A percentile compares a stretch with the other conserved stretches of the same genome.
These are phyloP conservation scores for Colletotrichum lindemuthianum DNA, from an alignment of 2,329 filamentous ascomycete genomes.

Conservation along the genomic window DNA sequence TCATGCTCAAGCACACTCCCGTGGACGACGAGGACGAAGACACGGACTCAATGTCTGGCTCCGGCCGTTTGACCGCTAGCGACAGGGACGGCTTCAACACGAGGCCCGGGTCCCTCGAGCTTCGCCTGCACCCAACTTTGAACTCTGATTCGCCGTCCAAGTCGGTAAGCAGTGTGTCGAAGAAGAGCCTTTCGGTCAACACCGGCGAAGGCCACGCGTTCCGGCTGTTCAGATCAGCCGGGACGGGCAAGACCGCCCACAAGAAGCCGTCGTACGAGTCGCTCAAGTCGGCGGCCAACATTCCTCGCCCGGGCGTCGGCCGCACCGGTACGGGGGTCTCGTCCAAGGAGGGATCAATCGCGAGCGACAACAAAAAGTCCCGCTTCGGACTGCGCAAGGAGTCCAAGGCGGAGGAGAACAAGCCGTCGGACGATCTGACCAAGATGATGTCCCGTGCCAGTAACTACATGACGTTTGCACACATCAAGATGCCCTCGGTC, in stretches of 20 bases:
- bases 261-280: constrained; percentile 69
- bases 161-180: constrained; percentile 46
- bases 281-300: constrained; percentile 51
- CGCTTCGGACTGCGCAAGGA: constrained; percentile 67
- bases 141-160: constrained; percentile 60
- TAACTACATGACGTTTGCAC: constrained; percentile 96
- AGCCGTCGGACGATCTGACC: constrained; percentile 86
- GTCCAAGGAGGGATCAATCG: constrained; percentile 51
- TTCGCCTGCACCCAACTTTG: constrained; percentile 85
- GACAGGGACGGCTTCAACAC: constrained; percentile 65
- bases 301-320: constrained; percentile 55
- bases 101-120: constrained; percentile 79
- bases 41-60: constrained; percentile 52
- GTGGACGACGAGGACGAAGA: constrained; percentile 63
- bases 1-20: constrained; percentile 59
- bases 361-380: constrained; percentile 55
- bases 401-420: constrained; percentile 63
- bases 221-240: constrained; percentile 59
- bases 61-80: constrained; percentile 48
- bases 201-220: constrained; percentile 60
- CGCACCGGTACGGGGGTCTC: constrained; percentile 59
- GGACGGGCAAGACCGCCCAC: constrained; percentile 54
- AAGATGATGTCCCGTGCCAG: constrained; percentile 97
- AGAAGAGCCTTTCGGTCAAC: constrained; percentile 61
- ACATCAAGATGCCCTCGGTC: constrained; percentile 94